These are phyloP conservation scores for Cetraspora pellucida DNA, from an alignment of 192 early-diverging fungal species.

Conservation along the genomic window DNA sequence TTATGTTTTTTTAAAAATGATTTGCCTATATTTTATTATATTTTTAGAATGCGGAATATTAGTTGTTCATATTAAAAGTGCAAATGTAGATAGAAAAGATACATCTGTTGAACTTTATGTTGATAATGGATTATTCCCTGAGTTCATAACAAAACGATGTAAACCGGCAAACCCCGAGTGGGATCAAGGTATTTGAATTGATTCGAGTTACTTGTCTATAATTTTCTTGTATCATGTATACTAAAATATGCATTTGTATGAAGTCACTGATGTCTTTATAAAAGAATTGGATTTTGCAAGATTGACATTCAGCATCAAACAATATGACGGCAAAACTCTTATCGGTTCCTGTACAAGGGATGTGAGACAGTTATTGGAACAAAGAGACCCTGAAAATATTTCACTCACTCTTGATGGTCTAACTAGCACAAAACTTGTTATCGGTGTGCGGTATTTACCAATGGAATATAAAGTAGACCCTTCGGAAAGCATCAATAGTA, in stretches of 20 bases:
- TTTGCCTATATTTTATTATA: neutral
- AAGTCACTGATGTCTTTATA: slow-evolving; percentile 50
- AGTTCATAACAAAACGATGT: neutral
- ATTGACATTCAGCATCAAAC: slow-evolving; percentile 46
- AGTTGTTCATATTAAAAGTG: slow-evolving; percentile 15
- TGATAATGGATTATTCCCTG: slow-evolving; percentile 18
- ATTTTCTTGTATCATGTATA: neutral
- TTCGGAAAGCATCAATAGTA: slow-evolving; percentile 58
- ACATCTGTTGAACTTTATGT: neutral
- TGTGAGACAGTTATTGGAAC: neutral
- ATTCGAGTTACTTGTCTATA: neutral
- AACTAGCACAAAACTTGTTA: neutral
- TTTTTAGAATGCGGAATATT: slow-evolving; percentile 29
- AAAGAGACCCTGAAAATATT: neutral
- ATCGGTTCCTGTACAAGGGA: neutral
- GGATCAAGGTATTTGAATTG: slow-evolving; percentile 26
- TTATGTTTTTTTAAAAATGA: neutral
- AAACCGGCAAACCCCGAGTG: neutral
- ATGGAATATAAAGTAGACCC: slow-evolving; percentile 50
- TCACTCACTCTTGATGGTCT: neutral
- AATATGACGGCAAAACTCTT: slow-evolving; percentile 32
- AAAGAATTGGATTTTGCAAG: slow-evolving; percentile 62
- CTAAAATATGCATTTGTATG: neutral
- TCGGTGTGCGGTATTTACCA: slow-evolving; percentile 52
- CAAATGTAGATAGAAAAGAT: slow-evolving; percentile 11